Percentiles rank a stretch among this genome's conserved stretches.
Conservation (phyloP, 2,329 filamentous ascomycete species). For the Rachicladosporium sp. region DNA sequence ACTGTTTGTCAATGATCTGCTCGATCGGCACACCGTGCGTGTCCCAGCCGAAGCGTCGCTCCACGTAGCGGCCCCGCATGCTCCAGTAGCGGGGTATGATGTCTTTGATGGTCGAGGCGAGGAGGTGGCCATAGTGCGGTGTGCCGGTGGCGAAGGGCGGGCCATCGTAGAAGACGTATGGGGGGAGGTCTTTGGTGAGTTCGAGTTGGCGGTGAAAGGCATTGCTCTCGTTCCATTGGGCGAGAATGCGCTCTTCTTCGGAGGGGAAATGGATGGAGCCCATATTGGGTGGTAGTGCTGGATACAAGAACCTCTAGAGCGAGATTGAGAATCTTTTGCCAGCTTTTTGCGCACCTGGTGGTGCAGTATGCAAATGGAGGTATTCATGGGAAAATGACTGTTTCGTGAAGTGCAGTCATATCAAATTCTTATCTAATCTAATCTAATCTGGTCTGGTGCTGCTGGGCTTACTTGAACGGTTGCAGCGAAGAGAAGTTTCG, state of each 20-base stretch:
- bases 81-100: conserved; percentile 95
- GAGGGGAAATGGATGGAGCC: conserved; percentile 66
- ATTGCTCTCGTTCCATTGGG: conserved; percentile 80
- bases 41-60: conserved; percentile 90
- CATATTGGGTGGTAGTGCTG: conserved; percentile 13
- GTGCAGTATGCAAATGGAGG: no score
- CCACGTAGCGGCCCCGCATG: conserved; percentile 90
- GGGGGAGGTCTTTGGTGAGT: conserved; percentile 67
- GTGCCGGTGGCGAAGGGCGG: conserved; percentile 44
- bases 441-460: no score
- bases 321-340: no score
- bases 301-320: no score
- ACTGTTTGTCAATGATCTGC: conserved; percentile 92
- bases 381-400: no score
- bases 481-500: no score
- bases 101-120: conserved; percentile 92
- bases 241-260: conserved; percentile 75
- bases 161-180: conserved; percentile 86
- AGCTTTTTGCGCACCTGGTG: no score
- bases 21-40: conserved; percentile 91
- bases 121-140: conserved; percentile 62
- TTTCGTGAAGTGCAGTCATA: no score
- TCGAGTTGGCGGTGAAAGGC: conserved; percentile 83
- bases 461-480: no score
- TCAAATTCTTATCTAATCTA: no score